Base-by-base conservation (phyloP, 441 rosid genomes). In the Rhodomyrtus psidioides region DNA sequence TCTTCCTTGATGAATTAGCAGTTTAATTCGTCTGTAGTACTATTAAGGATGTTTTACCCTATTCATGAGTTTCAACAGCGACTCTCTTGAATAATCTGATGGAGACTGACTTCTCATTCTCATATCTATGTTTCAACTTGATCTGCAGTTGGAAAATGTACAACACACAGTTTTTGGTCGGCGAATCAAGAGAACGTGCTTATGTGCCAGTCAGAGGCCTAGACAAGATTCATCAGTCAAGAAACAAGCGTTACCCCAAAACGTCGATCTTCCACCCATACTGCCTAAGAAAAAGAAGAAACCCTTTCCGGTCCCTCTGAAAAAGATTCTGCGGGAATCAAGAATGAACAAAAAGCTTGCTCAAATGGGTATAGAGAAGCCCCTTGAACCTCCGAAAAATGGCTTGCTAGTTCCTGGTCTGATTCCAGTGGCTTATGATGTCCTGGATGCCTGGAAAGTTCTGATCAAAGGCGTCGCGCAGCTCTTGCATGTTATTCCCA, bases 231-330 rank as follows among this genome's bases (percentile, higher is more conserved):
- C 86, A 55, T 86, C 34, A 26, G 49, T 65, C 49, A 88, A 87
- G 84, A 95, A 91, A 76, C 87, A 89, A 34, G 87, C 90, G 53
- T 65, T 74, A 88, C 93, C 91, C 13, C 98, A 96, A 88, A 97
- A 96, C 75, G 95, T 92, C 39, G 97, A 96, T 90, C 94, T 95
- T 89, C 98, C 98, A 34, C 93, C 91, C 39, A 46, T 92, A 83
- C 90, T 95, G 56, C 97, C 98, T 39, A 94, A 92, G 94, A 93
- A 89, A 55, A 92, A 94, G 95, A 97, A 97, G 93, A 97, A 97
- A 86, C 98, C 98, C 46, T 97, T 87, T 88, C 96, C 97, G 56
- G 74, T 97, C 84, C 97, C 98, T 65, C 70, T 95, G 62, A 93
- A 89, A 90, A 90, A 93, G 90, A 96, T 97, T 85, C 92, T 90